Evolutionary conservation across 164 flowering plant species (phyloP).

Genomic region (Vitis rupestris): DNA sequence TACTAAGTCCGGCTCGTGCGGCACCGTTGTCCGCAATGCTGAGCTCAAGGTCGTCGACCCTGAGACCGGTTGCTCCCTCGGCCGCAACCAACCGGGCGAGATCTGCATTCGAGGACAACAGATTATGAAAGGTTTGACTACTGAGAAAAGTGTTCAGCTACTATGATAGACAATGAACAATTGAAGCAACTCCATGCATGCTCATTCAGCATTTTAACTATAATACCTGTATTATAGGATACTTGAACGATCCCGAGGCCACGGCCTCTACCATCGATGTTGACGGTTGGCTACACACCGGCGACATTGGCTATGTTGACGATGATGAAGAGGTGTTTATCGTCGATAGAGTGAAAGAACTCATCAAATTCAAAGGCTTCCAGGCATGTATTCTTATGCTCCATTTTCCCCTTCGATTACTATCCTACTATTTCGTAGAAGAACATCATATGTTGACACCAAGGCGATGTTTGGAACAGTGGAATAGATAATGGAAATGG

Average conservation of each 20-base stretch:
- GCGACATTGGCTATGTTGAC: constrained; percentile 79
- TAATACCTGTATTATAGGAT: constrained; percentile 32
- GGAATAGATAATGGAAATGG: too few relatives aligned
- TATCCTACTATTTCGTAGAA: too few relatives aligned
- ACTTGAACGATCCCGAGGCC: constrained; percentile 63
- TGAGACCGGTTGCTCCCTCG: constrained; percentile 53
- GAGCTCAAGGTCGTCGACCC: constrained; percentile 75
- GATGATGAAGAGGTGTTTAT: constrained; percentile 80
- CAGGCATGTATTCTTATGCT: constrained; percentile 37
- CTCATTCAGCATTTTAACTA: too few relatives aligned
- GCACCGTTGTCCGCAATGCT: constrained; percentile 75
- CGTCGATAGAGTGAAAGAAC: constrained; percentile 80
- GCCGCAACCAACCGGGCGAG: constrained; percentile 66
- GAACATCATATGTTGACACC: too few relatives aligned
- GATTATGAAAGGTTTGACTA: constrained; percentile 67
- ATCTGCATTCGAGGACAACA: constrained; percentile 72
- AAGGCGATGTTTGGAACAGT: too few relatives aligned
- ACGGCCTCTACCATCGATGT: constrained; percentile 61
- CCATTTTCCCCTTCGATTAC: too few relatives aligned
- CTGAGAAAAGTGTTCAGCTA: too few relatives aligned
- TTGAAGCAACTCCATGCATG: too few relatives aligned
- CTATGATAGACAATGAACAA: too few relatives aligned
- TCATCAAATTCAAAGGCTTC: constrained; percentile 85
- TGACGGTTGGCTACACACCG: constrained; percentile 91
- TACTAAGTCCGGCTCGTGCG: constrained; percentile 76